These are phyloP conservation scores for Cryptomeria japonica DNA, from an alignment of 75 land plant species.

Conservation along the genomic window DNA sequence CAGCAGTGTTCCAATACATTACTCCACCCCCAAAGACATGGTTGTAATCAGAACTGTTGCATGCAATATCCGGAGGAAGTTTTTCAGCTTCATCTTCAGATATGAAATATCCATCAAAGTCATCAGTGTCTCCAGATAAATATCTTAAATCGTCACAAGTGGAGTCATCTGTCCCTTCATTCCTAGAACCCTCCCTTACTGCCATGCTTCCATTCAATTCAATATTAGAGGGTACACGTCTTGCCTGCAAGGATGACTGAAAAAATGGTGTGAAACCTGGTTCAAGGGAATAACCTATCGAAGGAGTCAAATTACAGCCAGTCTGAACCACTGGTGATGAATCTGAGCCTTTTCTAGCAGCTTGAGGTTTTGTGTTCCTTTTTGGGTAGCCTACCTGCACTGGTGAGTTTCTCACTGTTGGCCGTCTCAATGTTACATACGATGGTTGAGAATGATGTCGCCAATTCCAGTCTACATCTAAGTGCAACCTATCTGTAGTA, in stretches of 20 bases:
- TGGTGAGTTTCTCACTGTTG: slow-evolving; percentile 32
- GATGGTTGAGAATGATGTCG: slow-evolving; percentile 51
- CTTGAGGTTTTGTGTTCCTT: slow-evolving; percentile 18
- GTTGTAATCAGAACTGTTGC: slow-evolving; percentile 64
- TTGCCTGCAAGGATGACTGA: slow-evolving; percentile 39
- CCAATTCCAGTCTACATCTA: slow-evolving; percentile 82
- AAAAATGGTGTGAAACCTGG: slow-evolving; percentile 41
- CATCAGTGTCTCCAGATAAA: slow-evolving; percentile 55
- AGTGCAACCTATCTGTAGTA: slow-evolving; percentile 89
- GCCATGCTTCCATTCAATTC: slow-evolving; percentile 21
- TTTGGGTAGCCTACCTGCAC: slow-evolving; percentile 22
- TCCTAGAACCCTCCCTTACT: slow-evolving; percentile 40
- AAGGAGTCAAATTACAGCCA: slow-evolving; percentile 39
- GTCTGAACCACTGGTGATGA: slow-evolving; percentile 64
- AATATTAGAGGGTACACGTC: slow-evolving; percentile 19
- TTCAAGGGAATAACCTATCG: slow-evolving; percentile 44
- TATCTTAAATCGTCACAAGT: slow-evolving; percentile 41
- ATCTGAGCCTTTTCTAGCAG: slow-evolving; percentile 49
- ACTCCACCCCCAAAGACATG: slow-evolving; percentile 97
- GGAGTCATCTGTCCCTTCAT: slow-evolving; percentile 47
- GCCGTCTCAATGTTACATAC: slow-evolving; percentile 37
- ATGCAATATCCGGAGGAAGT: slow-evolving; percentile 18
- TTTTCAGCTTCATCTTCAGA: slow-evolving; percentile 83
- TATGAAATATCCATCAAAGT: slow-evolving; percentile 63
- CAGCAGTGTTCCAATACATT: slow-evolving; percentile 96